Evolutionary conservation across 2,329 filamentous ascomycete genomes (phyloP).

Genomic region (Cryphonectria nitschkei): DNA sequence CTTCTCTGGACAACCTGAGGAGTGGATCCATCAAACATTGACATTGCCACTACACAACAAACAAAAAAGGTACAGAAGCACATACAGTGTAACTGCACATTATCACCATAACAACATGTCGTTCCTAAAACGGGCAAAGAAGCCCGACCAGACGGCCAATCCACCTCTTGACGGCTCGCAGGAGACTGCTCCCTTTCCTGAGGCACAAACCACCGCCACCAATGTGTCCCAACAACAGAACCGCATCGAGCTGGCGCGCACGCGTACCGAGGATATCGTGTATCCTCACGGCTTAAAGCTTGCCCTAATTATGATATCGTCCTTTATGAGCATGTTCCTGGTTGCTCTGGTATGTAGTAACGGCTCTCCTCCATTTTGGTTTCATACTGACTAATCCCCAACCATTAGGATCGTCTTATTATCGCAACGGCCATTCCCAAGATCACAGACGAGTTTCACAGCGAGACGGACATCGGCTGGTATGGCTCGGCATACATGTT

Average conservation of each 20-base stretch:
- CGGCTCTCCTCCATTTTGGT: not conserved
- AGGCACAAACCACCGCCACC: not conserved
- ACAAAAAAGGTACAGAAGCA: not conserved
- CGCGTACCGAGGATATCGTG: conserved; percentile 35
- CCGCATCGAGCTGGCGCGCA: conserved; percentile 28
- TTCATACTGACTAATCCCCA: not conserved
- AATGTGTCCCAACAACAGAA: conserved; percentile 17
- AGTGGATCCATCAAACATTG: not conserved
- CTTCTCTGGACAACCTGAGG: not conserved
- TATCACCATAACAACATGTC: conserved; percentile 10
- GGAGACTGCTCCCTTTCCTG: conserved; percentile 1
- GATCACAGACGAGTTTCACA: conserved; percentile 45
- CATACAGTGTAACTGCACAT: not conserved
- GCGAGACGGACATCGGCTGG: conserved; percentile 44
- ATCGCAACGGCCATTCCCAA: conserved; percentile 44
- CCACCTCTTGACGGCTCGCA: conserved; percentile 11
- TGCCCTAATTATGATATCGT: conserved; percentile 39
- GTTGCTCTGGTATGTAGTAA: conserved; percentile 39
- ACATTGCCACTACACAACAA: not conserved
- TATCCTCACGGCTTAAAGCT: conserved; percentile 42
- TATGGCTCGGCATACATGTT: conserved; percentile 45
- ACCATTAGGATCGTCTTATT: conserved; percentile 39
- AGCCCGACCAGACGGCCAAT: conserved; percentile 19
- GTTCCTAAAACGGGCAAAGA: conserved; percentile 26
- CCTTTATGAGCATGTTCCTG: conserved; percentile 44